phyloP scores from a whole-genome alignment of 2,329 filamentous ascomycete species.

The Pseudovirgaria hyperparasitica region DNA sequence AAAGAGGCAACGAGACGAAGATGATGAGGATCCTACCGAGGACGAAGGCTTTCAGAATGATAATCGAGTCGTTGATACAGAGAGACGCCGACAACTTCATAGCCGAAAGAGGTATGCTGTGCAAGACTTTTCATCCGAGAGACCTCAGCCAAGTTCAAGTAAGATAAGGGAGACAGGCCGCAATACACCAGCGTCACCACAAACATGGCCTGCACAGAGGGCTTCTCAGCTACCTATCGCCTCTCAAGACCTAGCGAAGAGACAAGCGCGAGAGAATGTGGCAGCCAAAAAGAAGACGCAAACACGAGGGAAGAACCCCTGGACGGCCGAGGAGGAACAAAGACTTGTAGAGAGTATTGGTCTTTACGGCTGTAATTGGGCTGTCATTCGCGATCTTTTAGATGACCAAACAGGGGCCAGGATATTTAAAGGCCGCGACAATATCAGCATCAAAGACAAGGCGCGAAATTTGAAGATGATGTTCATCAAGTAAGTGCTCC shows the following conservation, averaged over 20 bases:
- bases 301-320: constrained; percentile 11
- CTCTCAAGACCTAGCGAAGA: constrained; percentile 8
- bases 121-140: constrained; percentile 10
- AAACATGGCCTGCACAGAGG: too few species aligned
- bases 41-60: constrained; percentile 32
- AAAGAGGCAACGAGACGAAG: constrained; percentile 15
- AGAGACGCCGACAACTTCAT: constrained; percentile 23
- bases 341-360: constrained; percentile 38
- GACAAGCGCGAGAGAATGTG: constrained; percentile 6
- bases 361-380: constrained; percentile 33
- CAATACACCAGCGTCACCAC: constrained; percentile 8
- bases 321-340: constrained; percentile 20
- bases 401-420: constrained; percentile 7
- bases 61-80: constrained; percentile 19
- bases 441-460: constrained; percentile 40
- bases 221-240: constrained; percentile 1
- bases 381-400: constrained; percentile 27
- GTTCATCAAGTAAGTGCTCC: constrained; percentile 24
- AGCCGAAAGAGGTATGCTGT: constrained; percentile 16
- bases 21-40: constrained; percentile 17
- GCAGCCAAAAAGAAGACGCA: constrained; percentile 3
- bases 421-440: constrained; percentile 25
- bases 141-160: constrained; percentile 12
- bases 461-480: constrained; percentile 26
- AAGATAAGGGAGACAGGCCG: constrained; percentile 6